Conservation (phyloP, 78 protist species). For the Dictyostelium discoideum region DNA sequence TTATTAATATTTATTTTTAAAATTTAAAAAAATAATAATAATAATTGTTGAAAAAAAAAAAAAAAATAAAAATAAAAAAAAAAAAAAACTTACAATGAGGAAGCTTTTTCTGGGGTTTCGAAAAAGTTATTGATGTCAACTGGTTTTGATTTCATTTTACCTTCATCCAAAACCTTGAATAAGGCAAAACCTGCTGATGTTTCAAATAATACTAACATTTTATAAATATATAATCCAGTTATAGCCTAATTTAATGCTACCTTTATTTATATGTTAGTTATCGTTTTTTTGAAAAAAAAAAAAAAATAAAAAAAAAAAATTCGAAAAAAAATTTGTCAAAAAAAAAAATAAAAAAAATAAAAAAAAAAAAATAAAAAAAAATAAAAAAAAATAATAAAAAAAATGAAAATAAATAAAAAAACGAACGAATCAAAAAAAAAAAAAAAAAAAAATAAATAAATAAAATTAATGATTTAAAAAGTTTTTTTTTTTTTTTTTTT, state of each 20-base stretch:
- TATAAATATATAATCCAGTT: neutral
- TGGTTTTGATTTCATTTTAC: slow-evolving; percentile 81
- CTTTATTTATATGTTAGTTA: neutral
- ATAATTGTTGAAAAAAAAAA: neutral
- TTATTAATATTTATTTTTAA: neutral
- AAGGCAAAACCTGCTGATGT: slow-evolving; percentile 95
- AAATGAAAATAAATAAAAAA: neutral
- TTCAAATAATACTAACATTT: slow-evolving; percentile 84
- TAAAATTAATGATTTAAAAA: neutral
- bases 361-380: neutral
- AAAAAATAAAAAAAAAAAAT: neutral
- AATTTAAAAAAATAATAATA: neutral
- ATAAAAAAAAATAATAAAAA: neutral
- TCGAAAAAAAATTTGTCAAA: too few relatives aligned
- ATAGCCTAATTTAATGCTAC: neutral
- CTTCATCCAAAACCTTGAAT: slow-evolving; percentile 92
- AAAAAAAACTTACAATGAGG: slow-evolving; percentile 34
- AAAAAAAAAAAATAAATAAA: neutral
- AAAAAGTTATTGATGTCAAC: slow-evolving; percentile 23
- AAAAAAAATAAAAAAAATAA: neutral
- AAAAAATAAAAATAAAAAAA: neutral
- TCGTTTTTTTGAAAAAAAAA: neutral
- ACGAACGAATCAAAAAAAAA: neutral
- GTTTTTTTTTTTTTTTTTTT: neutral
- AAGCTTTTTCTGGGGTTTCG: slow-evolving; percentile 59